Base-by-base conservation (phyloP, 805 yeast species). In the Suhomyces faveliae region DNA sequence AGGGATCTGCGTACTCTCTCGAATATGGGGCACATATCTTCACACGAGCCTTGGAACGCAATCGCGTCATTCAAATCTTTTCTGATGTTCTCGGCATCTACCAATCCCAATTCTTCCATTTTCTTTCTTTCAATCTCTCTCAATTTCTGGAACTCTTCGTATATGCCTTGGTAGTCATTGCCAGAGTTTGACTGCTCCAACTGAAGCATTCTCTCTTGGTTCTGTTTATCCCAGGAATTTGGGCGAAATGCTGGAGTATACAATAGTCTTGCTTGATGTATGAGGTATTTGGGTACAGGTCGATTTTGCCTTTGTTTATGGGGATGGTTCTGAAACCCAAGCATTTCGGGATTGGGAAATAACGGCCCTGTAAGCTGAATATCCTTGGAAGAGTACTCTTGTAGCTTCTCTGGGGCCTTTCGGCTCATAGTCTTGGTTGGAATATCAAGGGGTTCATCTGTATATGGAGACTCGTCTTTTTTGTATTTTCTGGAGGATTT, bases 1-100 rank as follows among this genome's bases (percentile, higher is more conserved):
- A 84, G 81, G 2, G 86, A 79, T 68, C 99, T 78, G 61, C 96
- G 78, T 1, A 91, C 86, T 57, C 98, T 78, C 67, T 94, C 99
- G 67, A 84, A 92, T 0, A 81, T 80, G 0, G 99, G 98, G 65
- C 99, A 94, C 98, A 92, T 94, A 51, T 89, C 96, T 39, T 72
- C 63, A 65, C 99, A 94, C 1, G 96, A 79, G 3, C 99, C 99
- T 49, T 81, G 80, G 61, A 94, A 94, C 2, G 77, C 64, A 44
- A 94, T 89, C 1, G 98, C 99, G 51, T 92, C 96, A 51, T 80
- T 83, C n/a, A 94, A 73, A 47, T 85, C 83, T 65, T 90, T 89
- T 37, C 89, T 80, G 0, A 80, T 81, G 53, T 89, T 90, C 54
- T 89, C 96, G 40, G 84, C 85, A 64, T 94, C 99, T 3, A 94